Percentiles rank a stretch among this genome's conserved stretches.
Evolutionary conservation across 2,329 filamentous ascomycete species (phyloP).

Genomic region (Exserohilum turcica): DNA sequence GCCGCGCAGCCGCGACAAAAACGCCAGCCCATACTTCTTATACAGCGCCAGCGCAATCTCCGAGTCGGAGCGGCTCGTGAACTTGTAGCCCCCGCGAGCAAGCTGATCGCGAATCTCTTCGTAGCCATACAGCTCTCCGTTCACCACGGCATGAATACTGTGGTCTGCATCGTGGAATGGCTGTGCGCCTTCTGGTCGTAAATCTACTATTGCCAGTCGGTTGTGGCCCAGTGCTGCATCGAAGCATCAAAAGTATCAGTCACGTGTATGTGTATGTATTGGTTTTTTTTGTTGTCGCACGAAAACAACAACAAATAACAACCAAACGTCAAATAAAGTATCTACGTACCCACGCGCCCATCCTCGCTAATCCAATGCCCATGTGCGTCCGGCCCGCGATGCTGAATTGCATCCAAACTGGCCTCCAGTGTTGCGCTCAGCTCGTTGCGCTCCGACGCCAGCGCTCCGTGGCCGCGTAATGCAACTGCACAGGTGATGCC

Average conservation of each 20-base stretch:
- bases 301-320: too few species aligned
- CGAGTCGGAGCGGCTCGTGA: constrained; percentile 56
- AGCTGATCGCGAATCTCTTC: constrained; percentile 52
- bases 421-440: constrained; percentile 18
- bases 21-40: constrained; percentile 51
- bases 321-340: neutral
- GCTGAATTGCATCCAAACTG: constrained; percentile 40
- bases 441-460: constrained; percentile 4
- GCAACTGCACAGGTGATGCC: constrained; percentile 24
- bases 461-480: constrained; percentile 16
- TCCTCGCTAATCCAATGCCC: constrained; percentile 56
- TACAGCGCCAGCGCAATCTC: constrained; percentile 61
- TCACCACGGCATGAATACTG: constrained; percentile 61
- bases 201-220: constrained; percentile 35
- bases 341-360: constrained; percentile 48
- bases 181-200: constrained; percentile 28
- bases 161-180: constrained; percentile 28
- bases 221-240: constrained; percentile 33
- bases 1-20: constrained; percentile 56
- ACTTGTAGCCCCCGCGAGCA: constrained; percentile 48
- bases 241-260: constrained; percentile 7
- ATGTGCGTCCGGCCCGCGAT: constrained; percentile 54
- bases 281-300: too few species aligned
- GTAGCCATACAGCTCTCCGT: constrained; percentile 64
- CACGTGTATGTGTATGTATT: too few species aligned